These are phyloP conservation scores for Athelia psychrophila DNA, from an alignment of 1,284 basidiomycete species.

Conservation along the genomic window DNA sequence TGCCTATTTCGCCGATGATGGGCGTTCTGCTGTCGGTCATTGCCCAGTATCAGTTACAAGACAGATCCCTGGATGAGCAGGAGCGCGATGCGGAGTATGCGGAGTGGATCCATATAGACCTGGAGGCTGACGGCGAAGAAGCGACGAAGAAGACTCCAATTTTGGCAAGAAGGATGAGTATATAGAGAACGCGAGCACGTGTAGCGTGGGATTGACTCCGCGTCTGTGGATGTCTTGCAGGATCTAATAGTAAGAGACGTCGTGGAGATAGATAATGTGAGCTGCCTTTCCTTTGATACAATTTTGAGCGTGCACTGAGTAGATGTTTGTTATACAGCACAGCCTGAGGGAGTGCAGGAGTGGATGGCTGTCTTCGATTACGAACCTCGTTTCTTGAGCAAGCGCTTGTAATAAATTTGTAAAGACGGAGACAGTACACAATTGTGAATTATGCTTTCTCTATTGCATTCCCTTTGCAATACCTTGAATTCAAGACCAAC, in stretches of 20 bases:
- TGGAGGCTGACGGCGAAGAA: too few species aligned
- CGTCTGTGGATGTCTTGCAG: constrained; percentile 35
- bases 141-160: constrained; percentile 11
- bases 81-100: background rate
- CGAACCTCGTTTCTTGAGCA: too few species aligned
- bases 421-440: too few species aligned
- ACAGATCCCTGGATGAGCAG: constrained; percentile 28
- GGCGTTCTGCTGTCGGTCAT: constrained; percentile 37
- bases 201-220: constrained; percentile 28
- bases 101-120: constrained; percentile 4
- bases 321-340: background rate
- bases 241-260: constrained; percentile 45
- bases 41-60: constrained; percentile 32
- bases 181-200: constrained; percentile 16
- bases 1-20: constrained; percentile 49
- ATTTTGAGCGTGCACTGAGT: background rate
- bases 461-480: too few species aligned
- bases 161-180: constrained; percentile 8
- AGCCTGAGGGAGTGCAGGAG: background rate
- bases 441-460: too few species aligned
- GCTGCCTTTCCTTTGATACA: constrained; percentile 10
- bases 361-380: background rate
- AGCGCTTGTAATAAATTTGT: too few species aligned
- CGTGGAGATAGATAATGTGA: constrained; percentile 41
- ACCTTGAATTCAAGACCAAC: too few species aligned